These are phyloP conservation scores for Mucor indicus DNA, from an alignment of 371 early-diverging fungal species.

Conservation along the genomic window DNA sequence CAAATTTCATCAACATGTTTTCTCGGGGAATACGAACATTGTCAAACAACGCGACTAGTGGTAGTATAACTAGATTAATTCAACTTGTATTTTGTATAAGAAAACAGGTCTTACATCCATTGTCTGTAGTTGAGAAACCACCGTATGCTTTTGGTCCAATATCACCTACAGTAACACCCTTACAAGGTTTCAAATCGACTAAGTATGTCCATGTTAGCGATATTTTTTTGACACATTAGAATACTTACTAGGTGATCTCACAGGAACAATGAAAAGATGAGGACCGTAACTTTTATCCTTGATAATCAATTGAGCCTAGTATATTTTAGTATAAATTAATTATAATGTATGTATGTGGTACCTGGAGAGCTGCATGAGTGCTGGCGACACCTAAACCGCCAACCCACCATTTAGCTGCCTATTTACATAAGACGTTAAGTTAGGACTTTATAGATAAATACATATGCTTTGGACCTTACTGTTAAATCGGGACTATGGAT, in stretches of 20 bases:
- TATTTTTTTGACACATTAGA: not conserved
- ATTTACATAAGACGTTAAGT: not conserved
- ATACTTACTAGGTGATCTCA: slow-evolving; percentile 61
- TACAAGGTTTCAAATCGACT: slow-evolving; percentile 63
- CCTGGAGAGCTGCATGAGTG: slow-evolving; percentile 82
- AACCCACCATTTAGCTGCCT: slow-evolving; percentile 89
- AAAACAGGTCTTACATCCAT: slow-evolving; percentile 64
- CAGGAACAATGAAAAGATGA: slow-evolving; percentile 81
- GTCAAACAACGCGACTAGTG: slow-evolving; percentile 60
- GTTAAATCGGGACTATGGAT: slow-evolving; percentile 78
- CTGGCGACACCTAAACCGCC: slow-evolving; percentile 65
- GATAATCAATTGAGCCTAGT: slow-evolving; percentile 73
- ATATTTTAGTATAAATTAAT: not conserved
- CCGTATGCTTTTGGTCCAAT: slow-evolving; percentile 82
- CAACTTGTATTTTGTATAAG: not conserved
- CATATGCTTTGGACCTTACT: slow-evolving; percentile 16
- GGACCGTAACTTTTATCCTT: slow-evolving; percentile 74
- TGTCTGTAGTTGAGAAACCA: slow-evolving; percentile 73
- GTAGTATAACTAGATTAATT: not conserved
- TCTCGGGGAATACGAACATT: slow-evolving; percentile 72
- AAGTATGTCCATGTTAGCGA: not conserved
- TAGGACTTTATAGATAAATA: not conserved
- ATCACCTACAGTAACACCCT: slow-evolving; percentile 86
- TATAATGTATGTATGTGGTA: not conserved
- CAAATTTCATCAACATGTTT: slow-evolving; percentile 80